Evolutionary conservation across 1,284 basidiomycete species (phyloP), one percentile per base, ranked within the genome.

Genomic region (Trametes polyzona): DNA sequence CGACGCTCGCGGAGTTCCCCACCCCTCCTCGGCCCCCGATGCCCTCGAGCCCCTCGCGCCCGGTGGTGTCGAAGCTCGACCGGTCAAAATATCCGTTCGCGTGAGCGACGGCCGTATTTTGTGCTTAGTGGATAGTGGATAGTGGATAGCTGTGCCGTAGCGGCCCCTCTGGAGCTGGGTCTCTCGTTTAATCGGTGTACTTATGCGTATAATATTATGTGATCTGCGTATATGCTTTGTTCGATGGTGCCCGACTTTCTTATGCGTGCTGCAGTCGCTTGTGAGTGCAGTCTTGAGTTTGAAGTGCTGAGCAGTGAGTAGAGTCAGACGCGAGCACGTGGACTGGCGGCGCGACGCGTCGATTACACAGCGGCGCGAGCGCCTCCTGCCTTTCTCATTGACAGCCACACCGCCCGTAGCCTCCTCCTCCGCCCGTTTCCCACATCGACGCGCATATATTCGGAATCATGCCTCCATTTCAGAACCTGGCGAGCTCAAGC

Each of bases 21-120:
- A 67, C 74, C 54, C 77, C 80, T 16, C 75, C 78, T 0, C 67
- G 71, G 11, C 72, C 76, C 0, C 67, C 74, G 17, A 61, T 78
- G 26, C 73, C 77, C 24, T 60, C 69, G 24, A 58, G 49, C 32
- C 44, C 51, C 17, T 44, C 72, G 19, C 66, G 66, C 14, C 63
- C 67, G 37, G 60, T 59, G 41, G 64, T 71, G 29, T 63, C 69
- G 56, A 77, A 73, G 55, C 66, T 75, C 17, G 73, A 79, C 56
- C 70, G 71, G 39, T 74, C 75, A 43, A 74, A 67, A 59, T 72
- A 74, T 66, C 68, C 72, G 43, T 73, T 74, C 49, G 61, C 67
- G 44, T 74, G 54, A 67, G 56, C 49, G 26, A 14, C 9, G 21
- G 8, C 14, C n/a, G n/a, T n/a, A n/a, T n/a, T n/a, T 21, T 24